Percentiles rank a stretch among this genome's conserved stretches.
These are phyloP conservation scores for Annulohypoxylon maeteangense DNA, from an alignment of 495 filamentous ascomycete genomes.

Conservation along the genomic window DNA sequence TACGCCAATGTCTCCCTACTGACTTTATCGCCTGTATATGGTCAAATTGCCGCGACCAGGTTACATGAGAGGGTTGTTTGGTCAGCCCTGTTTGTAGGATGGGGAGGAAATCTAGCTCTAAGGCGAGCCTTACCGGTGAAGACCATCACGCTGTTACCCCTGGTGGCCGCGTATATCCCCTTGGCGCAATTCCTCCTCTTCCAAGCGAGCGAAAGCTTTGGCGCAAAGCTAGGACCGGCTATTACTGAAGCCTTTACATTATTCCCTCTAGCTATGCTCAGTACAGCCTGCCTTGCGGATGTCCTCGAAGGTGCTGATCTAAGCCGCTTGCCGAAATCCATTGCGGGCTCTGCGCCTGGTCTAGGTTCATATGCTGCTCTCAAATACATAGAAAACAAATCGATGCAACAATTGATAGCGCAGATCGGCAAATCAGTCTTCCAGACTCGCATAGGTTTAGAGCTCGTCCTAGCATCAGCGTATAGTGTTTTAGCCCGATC, in stretches of 20 bases:
- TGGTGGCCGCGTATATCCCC: conserved; percentile 79
- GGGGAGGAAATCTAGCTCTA: conserved; percentile 66
- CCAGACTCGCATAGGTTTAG: conserved; percentile 76
- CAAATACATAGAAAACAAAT: conserved; percentile 64
- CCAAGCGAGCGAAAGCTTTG: conserved; percentile 69
- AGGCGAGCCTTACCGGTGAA: conserved; percentile 52
- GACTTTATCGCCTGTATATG: conserved; percentile 85
- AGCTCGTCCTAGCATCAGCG: conserved; percentile 69
- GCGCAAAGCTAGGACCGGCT: conserved; percentile 75
- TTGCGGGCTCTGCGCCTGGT: conserved; percentile 68
- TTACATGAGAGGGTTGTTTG: conserved; percentile 75
- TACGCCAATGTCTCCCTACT: conserved; percentile 79
- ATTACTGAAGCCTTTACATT: conserved; percentile 77
- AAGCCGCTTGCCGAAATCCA: conserved; percentile 61
- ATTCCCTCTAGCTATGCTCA: conserved; percentile 76
- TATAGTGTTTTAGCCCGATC: conserved; percentile 76
- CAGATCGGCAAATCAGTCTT: conserved; percentile 69
- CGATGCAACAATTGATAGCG: conserved; percentile 60
- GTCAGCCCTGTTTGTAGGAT: conserved; percentile 69
- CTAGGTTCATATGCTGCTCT: conserved; percentile 73
- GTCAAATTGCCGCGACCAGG: conserved; percentile 75
- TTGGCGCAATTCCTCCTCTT: conserved; percentile 74
- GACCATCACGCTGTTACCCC: conserved; percentile 64
- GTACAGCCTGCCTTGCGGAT: conserved; percentile 71
- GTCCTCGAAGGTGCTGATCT: conserved; percentile 70